phyloP scores from a whole-genome alignment of 2,329 filamentous ascomycete species.

The Albophoma yamanashiensis region DNA sequence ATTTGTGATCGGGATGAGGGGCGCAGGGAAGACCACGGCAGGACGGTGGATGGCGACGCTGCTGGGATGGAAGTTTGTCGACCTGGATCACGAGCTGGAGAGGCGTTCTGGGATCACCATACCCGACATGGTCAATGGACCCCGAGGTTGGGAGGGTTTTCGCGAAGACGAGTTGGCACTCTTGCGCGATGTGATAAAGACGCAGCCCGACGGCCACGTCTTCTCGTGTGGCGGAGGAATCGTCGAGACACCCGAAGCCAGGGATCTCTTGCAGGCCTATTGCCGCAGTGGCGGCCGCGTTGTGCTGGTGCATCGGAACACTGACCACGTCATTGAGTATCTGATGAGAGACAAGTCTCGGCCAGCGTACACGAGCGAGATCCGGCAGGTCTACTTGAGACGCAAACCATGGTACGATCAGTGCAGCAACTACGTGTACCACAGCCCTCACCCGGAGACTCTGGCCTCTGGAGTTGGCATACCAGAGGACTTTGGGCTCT shows the following conservation, averaged over 20 bases:
- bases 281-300: conserved; percentile 71
- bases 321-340: conserved; percentile 80
- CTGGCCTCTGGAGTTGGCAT: conserved; percentile 13
- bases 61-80: conserved; percentile 67
- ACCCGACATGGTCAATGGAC: conserved; percentile 67
- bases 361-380: conserved; percentile 86
- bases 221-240: conserved; percentile 93
- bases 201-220: conserved; percentile 64
- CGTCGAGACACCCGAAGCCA: conserved; percentile 74
- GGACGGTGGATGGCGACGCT: conserved; percentile 74
- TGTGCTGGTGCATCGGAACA: conserved; percentile 77
- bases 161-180: conserved; percentile 67
- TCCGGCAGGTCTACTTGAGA: conserved; percentile 81
- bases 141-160: conserved; percentile 79
- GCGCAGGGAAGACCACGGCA: conserved; percentile 90
- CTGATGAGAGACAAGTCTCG: conserved; percentile 80
- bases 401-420: conserved; percentile 83
- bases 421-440: conserved; percentile 91
- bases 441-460: conserved; percentile 54
- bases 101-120: conserved; percentile 62
- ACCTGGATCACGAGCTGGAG: conserved; percentile 84
- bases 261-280: conserved; percentile 64
- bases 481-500: conserved; percentile 23
- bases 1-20: conserved; percentile 94
- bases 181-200: conserved; percentile 61